phyloP scores from a whole-genome alignment of 768 basidiomycete species.

The Termitomyces eurrhizus region DNA sequence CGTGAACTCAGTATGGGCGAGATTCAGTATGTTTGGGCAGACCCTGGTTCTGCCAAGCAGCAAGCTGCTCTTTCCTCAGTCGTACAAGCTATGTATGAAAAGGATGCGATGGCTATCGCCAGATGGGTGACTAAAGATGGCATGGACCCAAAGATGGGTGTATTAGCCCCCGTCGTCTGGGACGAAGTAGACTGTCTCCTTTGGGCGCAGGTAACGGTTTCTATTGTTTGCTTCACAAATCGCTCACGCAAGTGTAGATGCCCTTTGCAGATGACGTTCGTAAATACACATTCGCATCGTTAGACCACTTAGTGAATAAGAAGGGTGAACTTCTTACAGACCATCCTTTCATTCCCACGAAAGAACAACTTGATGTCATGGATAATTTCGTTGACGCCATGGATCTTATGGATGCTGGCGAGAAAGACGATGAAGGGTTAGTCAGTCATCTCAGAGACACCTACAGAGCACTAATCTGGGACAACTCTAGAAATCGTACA shows the following conservation, averaged over 20 bases:
- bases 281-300: constrained; percentile 80
- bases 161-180: constrained; percentile 60
- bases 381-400: constrained; percentile 82
- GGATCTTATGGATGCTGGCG: constrained; percentile 78
- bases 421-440: constrained; percentile 74
- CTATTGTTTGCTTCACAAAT: not conserved
- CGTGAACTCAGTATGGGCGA: constrained; percentile 83
- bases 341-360: constrained; percentile 82
- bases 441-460: constrained; percentile 13
- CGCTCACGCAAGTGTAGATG: constrained; percentile 46
- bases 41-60: constrained; percentile 56
- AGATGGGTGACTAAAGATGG: constrained; percentile 76
- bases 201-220: constrained; percentile 67
- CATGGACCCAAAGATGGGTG: constrained; percentile 82
- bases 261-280: constrained; percentile 95
- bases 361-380: constrained; percentile 79
- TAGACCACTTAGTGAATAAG: constrained; percentile 68
- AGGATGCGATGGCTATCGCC: constrained; percentile 70
- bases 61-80: constrained; percentile 88
- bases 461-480: not conserved
- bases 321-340: constrained; percentile 68
- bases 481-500: constrained; percentile 41
- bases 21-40: constrained; percentile 81
- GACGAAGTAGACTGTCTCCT: constrained; percentile 74
- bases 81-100: constrained; percentile 73